Evolutionary conservation across 805 yeast species (phyloP), one percentile per base, ranked within the genome.

Genomic region (Candida nanaspora): DNA sequence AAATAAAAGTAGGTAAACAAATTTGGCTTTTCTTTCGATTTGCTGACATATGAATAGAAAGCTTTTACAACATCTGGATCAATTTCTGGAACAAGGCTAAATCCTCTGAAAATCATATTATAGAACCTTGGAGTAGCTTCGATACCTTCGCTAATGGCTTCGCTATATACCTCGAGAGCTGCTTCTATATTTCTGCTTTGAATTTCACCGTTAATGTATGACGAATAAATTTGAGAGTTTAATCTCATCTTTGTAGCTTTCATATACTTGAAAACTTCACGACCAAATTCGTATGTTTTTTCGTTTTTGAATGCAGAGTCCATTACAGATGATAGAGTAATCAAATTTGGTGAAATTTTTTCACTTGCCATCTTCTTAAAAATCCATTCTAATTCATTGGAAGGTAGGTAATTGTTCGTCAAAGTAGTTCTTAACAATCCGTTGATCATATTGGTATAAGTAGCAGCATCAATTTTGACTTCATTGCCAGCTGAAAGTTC

Each of bases 361-460:
- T 53, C 55, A 19, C 51, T 45, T 34, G 51, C 49, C 69, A 81
- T 68, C 18, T 66, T 66, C 1, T 53, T 43, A 31, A 79, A 28
- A 15, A 55, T 33, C 4, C 44, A 16, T 11, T 40, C 34, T 14
- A 61, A 50, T 16, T 46, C 45, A 10, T 61, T 65, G 20, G 72
- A 58, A 4, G 61, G 47, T n/a, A 61, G 56, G 10, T 57, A 55
- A 8, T 77, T 69, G 2, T 59, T 50, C 43, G 61, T 55, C 9
- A 76, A 77, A 28, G 70, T 63, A n/a, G 61, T 62, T 52, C 75
- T 76, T 61, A 80, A 66, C 46, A 70, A 65, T 39, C 70, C 58
- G 50, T 80, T 79, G 40, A 81, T 66, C 20, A 80, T 60, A 28
- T 74, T 70, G 3, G 88, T 72, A 58, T 76, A 76, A 2, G 89